Conservation (phyloP, 345 rosid genomes). For the Acer yangbiense region DNA sequence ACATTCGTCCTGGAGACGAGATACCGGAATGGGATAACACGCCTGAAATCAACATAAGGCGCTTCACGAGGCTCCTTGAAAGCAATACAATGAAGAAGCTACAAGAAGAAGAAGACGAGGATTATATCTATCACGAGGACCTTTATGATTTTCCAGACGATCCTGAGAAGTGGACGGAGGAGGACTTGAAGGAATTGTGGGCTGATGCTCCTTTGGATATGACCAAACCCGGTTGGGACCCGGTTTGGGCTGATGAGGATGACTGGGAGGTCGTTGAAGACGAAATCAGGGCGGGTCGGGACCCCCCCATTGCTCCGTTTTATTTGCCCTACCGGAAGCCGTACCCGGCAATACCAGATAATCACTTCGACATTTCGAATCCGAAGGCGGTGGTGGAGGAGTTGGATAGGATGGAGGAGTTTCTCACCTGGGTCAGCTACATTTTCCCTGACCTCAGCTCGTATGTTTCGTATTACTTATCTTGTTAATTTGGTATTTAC, state of each 20-base stretch:
- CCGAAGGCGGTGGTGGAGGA: conserved; percentile 82
- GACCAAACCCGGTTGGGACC: conserved; percentile 90
- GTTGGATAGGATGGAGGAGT: conserved; percentile 92
- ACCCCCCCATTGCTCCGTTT: conserved; percentile 80
- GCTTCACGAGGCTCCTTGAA: conserved; percentile 42
- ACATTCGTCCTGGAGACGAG: conserved; percentile 47
- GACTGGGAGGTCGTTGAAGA: conserved; percentile 68
- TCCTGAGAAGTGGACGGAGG: conserved; percentile 77
- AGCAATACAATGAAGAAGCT: conserved; percentile 38
- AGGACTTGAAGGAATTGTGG: conserved; percentile 83
- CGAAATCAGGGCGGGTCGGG: conserved; percentile 55
- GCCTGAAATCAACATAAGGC: conserved; percentile 56
- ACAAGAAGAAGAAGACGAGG: conserved; percentile 53
- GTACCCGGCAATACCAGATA: conserved; percentile 72
- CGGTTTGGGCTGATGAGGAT: conserved; percentile 76
- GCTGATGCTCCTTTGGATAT: conserved; percentile 64
- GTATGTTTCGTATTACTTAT: conserved; percentile 41
- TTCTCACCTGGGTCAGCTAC: conserved; percentile 91
- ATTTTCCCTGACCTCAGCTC: conserved; percentile 87
- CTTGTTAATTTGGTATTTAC: neutral
- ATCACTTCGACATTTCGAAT: conserved; percentile 55
- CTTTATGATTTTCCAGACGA: conserved; percentile 71
- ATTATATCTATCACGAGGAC: conserved; percentile 42
- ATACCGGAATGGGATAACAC: conserved; percentile 35
- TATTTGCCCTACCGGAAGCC: conserved; percentile 85